A percentile compares a stretch with the other conserved stretches of the same genome.
These are phyloP conservation scores for Apiotrichum porosum DNA, from an alignment of 1,284 basidiomycete genomes.

Conservation along the genomic window DNA sequence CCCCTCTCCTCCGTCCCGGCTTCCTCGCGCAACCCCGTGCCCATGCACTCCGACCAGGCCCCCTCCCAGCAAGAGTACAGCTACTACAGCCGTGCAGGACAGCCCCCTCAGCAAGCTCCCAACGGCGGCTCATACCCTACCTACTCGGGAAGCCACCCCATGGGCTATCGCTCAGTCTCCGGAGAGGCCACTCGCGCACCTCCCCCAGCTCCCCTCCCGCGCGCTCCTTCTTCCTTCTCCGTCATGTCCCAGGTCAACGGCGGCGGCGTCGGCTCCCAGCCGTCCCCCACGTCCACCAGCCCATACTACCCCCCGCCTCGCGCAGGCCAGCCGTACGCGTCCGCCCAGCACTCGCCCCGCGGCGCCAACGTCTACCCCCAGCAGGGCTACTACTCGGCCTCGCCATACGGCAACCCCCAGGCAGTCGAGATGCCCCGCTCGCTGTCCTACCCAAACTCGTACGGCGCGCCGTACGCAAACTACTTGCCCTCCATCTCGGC, in stretches of 20 bases:
- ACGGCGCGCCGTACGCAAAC: constrained; percentile 20
- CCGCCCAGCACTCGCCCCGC: constrained; percentile 13
- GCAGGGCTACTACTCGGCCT: constrained; percentile 17
- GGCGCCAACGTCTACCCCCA: constrained; percentile 8
- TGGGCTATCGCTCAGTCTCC: constrained; percentile 38
- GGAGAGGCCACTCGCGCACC: constrained; percentile 24
- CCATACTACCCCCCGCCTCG: constrained; percentile 17
- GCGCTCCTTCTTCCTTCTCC: constrained; percentile 11
- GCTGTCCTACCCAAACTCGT: constrained; percentile 37
- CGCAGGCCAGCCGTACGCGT: constrained; percentile 11
- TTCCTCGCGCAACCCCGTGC: constrained; percentile 20
- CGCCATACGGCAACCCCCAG: constrained; percentile 15
- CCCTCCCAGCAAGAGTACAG: constrained; percentile 19
- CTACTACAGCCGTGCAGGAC: constrained; percentile 12
- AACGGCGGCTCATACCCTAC: constrained; percentile 18
- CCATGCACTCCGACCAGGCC: constrained; percentile 30
- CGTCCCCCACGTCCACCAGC: constrained; percentile 12
- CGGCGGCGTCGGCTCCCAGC: constrained; percentile 5
- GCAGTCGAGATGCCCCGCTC: constrained; percentile 44
- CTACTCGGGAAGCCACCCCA: constrained; percentile 28
- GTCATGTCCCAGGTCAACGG: constrained; percentile 7
- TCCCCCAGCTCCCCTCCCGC: constrained; percentile 18
- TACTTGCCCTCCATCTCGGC: constrained; percentile 20
- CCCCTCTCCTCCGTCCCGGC: constrained; percentile 29
- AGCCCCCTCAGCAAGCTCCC: constrained; percentile 5